Base-by-base conservation (phyloP, 2,329 filamentous ascomycete genomes). In the Calonectria pseudoturangicola region DNA sequence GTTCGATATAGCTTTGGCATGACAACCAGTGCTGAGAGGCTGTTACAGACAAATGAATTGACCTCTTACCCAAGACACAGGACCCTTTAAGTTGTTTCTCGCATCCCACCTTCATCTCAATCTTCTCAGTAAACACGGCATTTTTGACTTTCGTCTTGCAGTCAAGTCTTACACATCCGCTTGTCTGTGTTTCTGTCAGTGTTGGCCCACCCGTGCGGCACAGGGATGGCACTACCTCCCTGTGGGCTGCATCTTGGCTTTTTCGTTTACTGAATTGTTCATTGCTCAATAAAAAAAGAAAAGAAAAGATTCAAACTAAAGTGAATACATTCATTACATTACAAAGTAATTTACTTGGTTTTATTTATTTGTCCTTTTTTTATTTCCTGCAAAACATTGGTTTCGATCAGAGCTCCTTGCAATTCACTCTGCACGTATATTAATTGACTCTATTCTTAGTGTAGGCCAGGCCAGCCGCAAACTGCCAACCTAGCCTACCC, bases 1-100 rank as follows among this genome's bases (percentile, higher is more conserved):
- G 27, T 56, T 56, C 28, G 13, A 28, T 51, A 72, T 27, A 56
- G 30, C 28, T 68, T 63, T 72, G 70, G 65, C 70, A 68, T 72
- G 70, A 65, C 70, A 72, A 72, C 70, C 68, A 28, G 8, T 33
- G 39, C 66, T 27, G 56, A 30, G 48, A 41, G 58, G 21, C 33
- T 56, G 70, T 68, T 65, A 45, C 65, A 50, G 48, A 68, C 41
- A 72, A 68, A 72, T 41, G 54, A 58, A 18, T n/a, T 43, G 6
- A 18, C 18, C 27, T 58, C 25, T 60, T 70, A 60, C 27, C 25
- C 30, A 28, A 43, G 58, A 65, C 65, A 68, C 16, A 47, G 16
- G 12, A 66, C 28, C 48, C 47, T 66, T 39, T 43, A 18, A 25
- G 39, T 41, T 45, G 30, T 21, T 62, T 39, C 16, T 63, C 16